phyloP scores from a whole-genome alignment of 441 rosid genomes.

The Croton laevigatus region DNA sequence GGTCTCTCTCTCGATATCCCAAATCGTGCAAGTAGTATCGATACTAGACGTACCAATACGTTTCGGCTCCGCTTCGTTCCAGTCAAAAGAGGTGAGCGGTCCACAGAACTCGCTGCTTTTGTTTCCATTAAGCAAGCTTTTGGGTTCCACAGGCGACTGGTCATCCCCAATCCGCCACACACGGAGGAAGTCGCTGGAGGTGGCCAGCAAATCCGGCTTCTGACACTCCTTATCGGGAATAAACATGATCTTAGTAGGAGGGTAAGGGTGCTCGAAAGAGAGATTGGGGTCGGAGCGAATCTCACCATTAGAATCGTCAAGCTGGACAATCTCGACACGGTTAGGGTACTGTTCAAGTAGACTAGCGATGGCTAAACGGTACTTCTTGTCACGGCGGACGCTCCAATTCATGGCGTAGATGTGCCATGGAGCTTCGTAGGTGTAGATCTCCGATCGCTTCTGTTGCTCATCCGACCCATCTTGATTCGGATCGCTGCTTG shows the following conservation, averaged over 20 bases:
- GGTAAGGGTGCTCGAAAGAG: conserved; percentile 87
- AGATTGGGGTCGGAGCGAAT: conserved; percentile 83
- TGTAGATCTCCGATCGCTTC: conserved; percentile 90
- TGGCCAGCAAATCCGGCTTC: conserved; percentile 83
- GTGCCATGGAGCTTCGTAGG: conserved; percentile 95
- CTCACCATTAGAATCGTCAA: conserved; percentile 95
- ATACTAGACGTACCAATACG: conserved; percentile 87
- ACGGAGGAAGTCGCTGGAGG: conserved; percentile 89
- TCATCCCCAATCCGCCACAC: conserved; percentile 79
- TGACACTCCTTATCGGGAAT: conserved; percentile 90
- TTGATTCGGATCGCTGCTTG: conserved; percentile 65
- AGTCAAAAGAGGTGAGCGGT: conserved; percentile 85
- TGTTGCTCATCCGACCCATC: conserved; percentile 91
- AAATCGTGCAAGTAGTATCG: conserved; percentile 93
- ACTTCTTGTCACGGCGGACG: conserved; percentile 95
- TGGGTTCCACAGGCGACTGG: conserved; percentile 64
- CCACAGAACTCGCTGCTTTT: conserved; percentile 89
- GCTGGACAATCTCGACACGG: conserved; percentile 90
- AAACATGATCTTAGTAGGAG: conserved; percentile 86
- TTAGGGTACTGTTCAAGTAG: conserved; percentile 75
- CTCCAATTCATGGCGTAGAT: conserved; percentile 99
- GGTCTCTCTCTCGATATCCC: conserved; percentile 89
- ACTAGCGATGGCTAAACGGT: conserved; percentile 92
- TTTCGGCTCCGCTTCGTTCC: conserved; percentile 94
- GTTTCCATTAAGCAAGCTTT: conserved; percentile 67